Evolutionary conservation across 805 yeast genomes (phyloP).

Genomic region (Candida morakotiae): DNA sequence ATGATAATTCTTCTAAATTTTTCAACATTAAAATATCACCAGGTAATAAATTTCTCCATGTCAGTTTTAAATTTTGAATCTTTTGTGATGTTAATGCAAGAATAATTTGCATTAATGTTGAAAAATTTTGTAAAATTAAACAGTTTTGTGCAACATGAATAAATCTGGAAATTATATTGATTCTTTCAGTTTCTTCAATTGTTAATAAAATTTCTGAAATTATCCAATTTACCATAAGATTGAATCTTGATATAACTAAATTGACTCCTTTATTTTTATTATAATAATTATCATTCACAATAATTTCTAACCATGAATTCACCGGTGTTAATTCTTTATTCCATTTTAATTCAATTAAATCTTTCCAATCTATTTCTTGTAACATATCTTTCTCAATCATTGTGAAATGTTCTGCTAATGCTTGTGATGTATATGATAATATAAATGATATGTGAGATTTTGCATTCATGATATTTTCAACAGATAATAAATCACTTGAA

Average conservation of each 20-base stretch:
- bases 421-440: slow-evolving; percentile 61
- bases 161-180: slow-evolving; percentile 73
- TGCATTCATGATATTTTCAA: slow-evolving; percentile 39
- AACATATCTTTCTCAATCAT: slow-evolving; percentile 81
- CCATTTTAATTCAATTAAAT: slow-evolving; percentile 75
- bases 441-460: slow-evolving; percentile 78
- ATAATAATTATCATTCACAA: slow-evolving; percentile 50
- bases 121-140: slow-evolving; percentile 67
- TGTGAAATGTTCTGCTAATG: slow-evolving; percentile 79
- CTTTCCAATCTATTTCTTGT: slow-evolving; percentile 88
- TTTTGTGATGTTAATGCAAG: slow-evolving; percentile 71
- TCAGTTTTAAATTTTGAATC: slow-evolving; percentile 54
- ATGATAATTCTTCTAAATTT: slow-evolving; percentile 64
- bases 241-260: slow-evolving; percentile 79
- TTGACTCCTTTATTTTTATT: slow-evolving; percentile 67
- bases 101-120: slow-evolving; percentile 83
- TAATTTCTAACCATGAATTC: slow-evolving; percentile 78
- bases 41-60: slow-evolving; percentile 72
- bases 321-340: slow-evolving; percentile 60
- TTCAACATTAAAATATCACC: slow-evolving; percentile 68
- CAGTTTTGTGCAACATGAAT: slow-evolving; percentile 83
- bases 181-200: slow-evolving; percentile 51
- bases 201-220: slow-evolving; percentile 82
- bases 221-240: slow-evolving; percentile 87
- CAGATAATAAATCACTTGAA: slow-evolving; percentile 25